phyloP scores from a whole-genome alignment of 164 flowering plant species.

The Berberis thunbergii region DNA sequence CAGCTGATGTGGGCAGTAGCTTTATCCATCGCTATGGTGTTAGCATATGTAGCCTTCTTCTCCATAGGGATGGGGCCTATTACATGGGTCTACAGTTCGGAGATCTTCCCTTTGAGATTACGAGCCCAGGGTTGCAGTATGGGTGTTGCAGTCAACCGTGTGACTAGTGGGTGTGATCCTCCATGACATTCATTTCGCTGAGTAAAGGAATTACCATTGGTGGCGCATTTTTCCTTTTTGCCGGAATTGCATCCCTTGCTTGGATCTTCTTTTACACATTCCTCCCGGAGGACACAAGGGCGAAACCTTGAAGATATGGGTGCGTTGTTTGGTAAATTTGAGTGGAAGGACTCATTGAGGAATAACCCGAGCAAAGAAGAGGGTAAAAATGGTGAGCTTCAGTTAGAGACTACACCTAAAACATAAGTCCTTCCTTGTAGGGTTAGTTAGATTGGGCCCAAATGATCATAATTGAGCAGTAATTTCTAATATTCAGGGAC shows the following conservation, averaged over 20 bases:
- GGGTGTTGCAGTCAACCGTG: constrained; percentile 47
- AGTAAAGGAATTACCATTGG: constrained; percentile 39
- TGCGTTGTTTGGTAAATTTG: constrained; percentile 26
- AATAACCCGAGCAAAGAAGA: background rate
- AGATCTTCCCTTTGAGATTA: constrained; percentile 55
- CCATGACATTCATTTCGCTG: constrained; percentile 49
- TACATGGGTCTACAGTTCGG: constrained; percentile 46
- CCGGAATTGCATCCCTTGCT: constrained; percentile 30
- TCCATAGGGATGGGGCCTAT: background rate
- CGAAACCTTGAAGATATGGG: constrained; percentile 55
- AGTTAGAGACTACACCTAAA: constrained; percentile 3
- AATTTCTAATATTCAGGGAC: too few species aligned
- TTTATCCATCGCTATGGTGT: background rate
- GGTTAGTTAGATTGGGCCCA: too few species aligned
- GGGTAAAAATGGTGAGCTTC: constrained; percentile 5
- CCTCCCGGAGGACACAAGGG: constrained; percentile 66
- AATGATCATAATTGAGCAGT: too few species aligned
- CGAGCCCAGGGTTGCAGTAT: constrained; percentile 52
- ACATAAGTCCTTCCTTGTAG: background rate
- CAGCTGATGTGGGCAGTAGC: background rate
- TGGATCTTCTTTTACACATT: constrained; percentile 39
- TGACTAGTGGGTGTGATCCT: constrained; percentile 45
- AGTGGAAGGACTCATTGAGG: constrained; percentile 1
- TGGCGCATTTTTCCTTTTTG: constrained; percentile 46
- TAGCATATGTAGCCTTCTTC: background rate